phyloP scores from a whole-genome alignment of 2,329 filamentous ascomycete genomes.

The Phyllachora maydis region DNA sequence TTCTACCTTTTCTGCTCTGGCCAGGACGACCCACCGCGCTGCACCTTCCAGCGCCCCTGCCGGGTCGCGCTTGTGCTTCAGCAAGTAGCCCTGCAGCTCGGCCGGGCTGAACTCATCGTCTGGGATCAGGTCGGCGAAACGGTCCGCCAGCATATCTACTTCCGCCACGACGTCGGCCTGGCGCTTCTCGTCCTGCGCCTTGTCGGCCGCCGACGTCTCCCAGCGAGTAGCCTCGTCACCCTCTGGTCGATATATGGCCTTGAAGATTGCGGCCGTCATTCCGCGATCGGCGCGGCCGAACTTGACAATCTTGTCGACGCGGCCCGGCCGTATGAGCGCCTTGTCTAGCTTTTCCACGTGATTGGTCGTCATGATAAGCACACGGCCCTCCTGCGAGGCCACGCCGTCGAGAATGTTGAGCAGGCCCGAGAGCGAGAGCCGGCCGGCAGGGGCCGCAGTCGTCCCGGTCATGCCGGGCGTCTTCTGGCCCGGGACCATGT shows the following conservation, averaged over 20 bases:
- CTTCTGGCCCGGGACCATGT: slow-evolving; percentile 3
- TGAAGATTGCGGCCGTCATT: slow-evolving; percentile 22
- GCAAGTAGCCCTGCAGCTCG: slow-evolving; percentile 25
- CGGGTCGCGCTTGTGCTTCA: slow-evolving; percentile 19
- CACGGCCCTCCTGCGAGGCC: slow-evolving; percentile 45
- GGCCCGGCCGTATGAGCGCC: slow-evolving; percentile 42
- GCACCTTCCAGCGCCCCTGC: slow-evolving; percentile 1
- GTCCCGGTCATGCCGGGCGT: slow-evolving; percentile 5
- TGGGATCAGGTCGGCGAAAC: slow-evolving; percentile 32
- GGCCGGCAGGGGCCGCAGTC: slow-evolving; percentile 3
- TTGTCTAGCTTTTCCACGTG: slow-evolving; percentile 40
- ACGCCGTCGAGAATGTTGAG: slow-evolving; percentile 54
- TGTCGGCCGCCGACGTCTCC: too few relatives aligned
- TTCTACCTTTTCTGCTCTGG: neutral
- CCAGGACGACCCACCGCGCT: neutral
- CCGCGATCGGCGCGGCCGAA: slow-evolving; percentile 27
- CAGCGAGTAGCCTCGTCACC: slow-evolving; percentile 2
- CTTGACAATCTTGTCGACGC: slow-evolving; percentile 42
- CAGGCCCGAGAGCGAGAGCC: slow-evolving; percentile 43
- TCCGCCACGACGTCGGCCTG: slow-evolving; percentile 7
- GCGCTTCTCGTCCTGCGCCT: slow-evolving; percentile 1
- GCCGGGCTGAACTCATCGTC: slow-evolving; percentile 24
- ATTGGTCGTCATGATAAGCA: slow-evolving; percentile 59
- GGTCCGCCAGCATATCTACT: slow-evolving; percentile 22
- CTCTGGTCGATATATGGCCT: slow-evolving; percentile 21